Conservation (phyloP, 352 stramenopile genomes). For the Phytopythium helicoides region DNA sequence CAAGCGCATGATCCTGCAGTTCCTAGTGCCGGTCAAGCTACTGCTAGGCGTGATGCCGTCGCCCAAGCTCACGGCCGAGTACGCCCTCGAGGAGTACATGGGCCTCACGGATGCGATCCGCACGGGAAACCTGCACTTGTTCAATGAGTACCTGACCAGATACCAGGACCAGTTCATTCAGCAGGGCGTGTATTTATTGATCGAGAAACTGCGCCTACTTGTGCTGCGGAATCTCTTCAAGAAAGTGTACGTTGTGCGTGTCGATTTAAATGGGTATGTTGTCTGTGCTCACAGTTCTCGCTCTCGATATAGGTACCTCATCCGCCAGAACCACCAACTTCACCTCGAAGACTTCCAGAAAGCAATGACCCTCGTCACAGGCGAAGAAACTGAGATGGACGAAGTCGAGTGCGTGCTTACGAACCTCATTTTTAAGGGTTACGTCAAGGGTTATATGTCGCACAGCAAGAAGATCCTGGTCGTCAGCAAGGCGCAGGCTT, state of each 20-base stretch:
- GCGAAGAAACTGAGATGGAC: conserved; percentile 90
- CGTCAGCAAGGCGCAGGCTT: conserved; percentile 93
- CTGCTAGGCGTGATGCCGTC: conserved; percentile 92
- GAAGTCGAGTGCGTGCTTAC: conserved; percentile 97
- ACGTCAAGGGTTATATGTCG: conserved; percentile 96
- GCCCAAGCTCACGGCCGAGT: conserved; percentile 88
- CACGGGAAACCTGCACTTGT: conserved; percentile 90
- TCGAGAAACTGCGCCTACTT: conserved; percentile 95
- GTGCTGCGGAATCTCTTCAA: conserved; percentile 96
- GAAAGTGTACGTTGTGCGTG: conserved; percentile 81
- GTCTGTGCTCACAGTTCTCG: conserved; percentile 1
- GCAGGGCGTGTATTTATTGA: conserved; percentile 94
- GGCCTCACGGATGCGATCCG: conserved; percentile 90
- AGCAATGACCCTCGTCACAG: conserved; percentile 83
- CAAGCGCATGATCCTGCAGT: conserved; percentile 94
- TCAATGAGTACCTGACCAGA: conserved; percentile 89
- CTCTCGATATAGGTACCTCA: conserved; percentile 54
- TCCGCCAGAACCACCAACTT: conserved; percentile 88
- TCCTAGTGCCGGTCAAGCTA: conserved; percentile 94
- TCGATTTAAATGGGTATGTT: background rate
- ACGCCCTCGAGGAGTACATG: conserved; percentile 83
- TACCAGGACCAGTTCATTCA: conserved; percentile 92
- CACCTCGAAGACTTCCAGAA: conserved; percentile 88
- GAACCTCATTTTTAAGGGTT: conserved; percentile 97
- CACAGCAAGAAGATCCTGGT: conserved; percentile 96